These are phyloP conservation scores for Triticum timopheevii DNA, from an alignment of 176 grass and related monocot genomes.

Conservation along the genomic window DNA sequence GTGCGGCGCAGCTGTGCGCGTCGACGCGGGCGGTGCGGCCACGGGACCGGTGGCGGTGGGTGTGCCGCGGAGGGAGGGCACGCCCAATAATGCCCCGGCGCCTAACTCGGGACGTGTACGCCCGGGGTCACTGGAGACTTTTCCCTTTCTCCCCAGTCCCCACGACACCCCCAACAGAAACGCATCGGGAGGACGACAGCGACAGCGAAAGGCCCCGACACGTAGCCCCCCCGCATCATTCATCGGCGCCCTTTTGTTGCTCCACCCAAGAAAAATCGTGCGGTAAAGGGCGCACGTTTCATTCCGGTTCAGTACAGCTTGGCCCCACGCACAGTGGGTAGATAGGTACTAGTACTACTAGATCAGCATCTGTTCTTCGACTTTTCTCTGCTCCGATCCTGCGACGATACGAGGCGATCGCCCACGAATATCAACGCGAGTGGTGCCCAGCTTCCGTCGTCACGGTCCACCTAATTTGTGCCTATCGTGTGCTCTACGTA, in stretches of 20 bases:
- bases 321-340: not conserved
- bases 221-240: conserved; percentile 22
- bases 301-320: not conserved
- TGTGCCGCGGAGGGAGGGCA: not conserved
- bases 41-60: not conserved
- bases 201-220: not conserved
- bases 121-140: not conserved
- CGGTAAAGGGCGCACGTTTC: not conserved
- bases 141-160: not conserved
- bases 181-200: not conserved
- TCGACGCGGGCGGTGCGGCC: not conserved
- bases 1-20: not conserved
- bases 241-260: not conserved
- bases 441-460: not conserved
- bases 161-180: not conserved
- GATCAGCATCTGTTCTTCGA: conserved; percentile 14
- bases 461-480: not conserved
- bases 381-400: conserved; percentile 2
- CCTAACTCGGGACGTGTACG: conserved; percentile 5
- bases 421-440: not conserved
- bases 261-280: not conserved
- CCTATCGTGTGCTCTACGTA: not conserved
- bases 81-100: conserved; percentile 3
- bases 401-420: not conserved
- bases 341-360: not conserved